A percentile compares a stretch with the other conserved stretches of the same genome.
These are phyloP conservation scores for Perilla frutescens DNA, from an alignment of 257 asterid species.

Conservation along the genomic window DNA sequence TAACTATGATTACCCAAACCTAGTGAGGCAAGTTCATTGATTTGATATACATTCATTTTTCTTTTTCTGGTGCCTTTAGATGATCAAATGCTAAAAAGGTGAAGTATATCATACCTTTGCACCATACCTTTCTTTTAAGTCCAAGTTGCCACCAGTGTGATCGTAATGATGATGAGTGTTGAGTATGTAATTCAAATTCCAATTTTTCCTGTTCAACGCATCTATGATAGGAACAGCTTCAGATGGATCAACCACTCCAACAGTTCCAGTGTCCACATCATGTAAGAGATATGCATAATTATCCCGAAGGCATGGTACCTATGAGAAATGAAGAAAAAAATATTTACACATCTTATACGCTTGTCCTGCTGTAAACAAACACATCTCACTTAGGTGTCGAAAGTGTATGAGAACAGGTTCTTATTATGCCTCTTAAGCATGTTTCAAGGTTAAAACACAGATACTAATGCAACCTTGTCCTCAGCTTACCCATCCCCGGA, in stretches of 20 bases:
- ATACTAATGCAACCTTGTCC: neutral
- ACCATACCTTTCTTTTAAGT: constrained; percentile 89
- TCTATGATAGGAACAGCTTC: constrained; percentile 85
- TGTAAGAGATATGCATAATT: constrained; percentile 90
- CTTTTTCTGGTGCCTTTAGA: constrained; percentile 5
- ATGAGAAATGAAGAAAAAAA: constrained; percentile 30
- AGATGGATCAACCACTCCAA: constrained; percentile 98
- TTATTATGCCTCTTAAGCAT: neutral
- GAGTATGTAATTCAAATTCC: constrained; percentile 86
- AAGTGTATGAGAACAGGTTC: constrained; percentile 17
- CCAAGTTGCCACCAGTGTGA: constrained; percentile 96
- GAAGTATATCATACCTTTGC: constrained; percentile 77
- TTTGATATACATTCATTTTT: constrained; percentile 18
- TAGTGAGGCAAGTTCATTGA: constrained; percentile 16
- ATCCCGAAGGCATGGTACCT: constrained; percentile 94
- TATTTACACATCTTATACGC: neutral
- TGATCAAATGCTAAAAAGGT: constrained; percentile 35
- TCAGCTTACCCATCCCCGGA: constrained; percentile 4
- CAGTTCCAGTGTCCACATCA: constrained; percentile 93
- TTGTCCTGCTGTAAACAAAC: constrained; percentile 9
- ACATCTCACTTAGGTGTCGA: constrained; percentile 17
- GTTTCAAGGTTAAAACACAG: neutral
- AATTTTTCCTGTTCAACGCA: constrained; percentile 70
- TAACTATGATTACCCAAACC: neutral
- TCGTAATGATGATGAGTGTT: constrained; percentile 97